Evolutionary conservation across 202 grass and related monocot species (phyloP).

Genomic region (Sporobolus alterniflorus): DNA sequence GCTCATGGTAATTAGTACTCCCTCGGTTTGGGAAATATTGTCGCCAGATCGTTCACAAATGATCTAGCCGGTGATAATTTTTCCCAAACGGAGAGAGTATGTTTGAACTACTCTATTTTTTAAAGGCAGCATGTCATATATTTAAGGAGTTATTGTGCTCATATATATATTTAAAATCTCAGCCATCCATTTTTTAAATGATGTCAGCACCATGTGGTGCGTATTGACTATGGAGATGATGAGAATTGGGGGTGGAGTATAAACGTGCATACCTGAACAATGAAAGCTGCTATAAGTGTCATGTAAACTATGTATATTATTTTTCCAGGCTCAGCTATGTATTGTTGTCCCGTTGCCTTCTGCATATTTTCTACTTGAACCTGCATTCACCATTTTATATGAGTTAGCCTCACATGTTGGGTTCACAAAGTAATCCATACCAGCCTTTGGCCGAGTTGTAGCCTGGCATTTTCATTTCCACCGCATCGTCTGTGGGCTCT

Average conservation of each 20-base stretch:
- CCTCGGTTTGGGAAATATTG: too few species aligned
- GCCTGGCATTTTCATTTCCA: background rate
- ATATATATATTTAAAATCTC: too few species aligned
- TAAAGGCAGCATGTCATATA: too few species aligned
- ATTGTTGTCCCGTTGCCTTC: background rate
- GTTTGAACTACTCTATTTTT: too few species aligned
- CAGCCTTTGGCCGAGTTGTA: background rate
- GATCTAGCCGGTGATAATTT: too few species aligned
- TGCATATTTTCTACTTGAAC: slow-evolving; percentile 1
- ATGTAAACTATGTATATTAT: slow-evolving; percentile 2
- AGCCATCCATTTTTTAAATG: too few species aligned
- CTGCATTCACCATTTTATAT: background rate
- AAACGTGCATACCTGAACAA: slow-evolving; percentile 6
- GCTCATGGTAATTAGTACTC: background rate
- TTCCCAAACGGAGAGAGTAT: too few species aligned
- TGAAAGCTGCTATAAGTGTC: background rate
- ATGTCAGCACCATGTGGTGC: slow-evolving; percentile 22
- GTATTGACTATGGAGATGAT: too few species aligned
- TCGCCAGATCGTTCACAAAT: too few species aligned
- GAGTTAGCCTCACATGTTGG: background rate
- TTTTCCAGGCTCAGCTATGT: background rate
- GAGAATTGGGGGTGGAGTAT: too few species aligned
- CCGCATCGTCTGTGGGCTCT: slow-evolving; percentile 4
- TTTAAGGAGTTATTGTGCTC: too few species aligned
- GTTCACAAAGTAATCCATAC: background rate